Evolutionary conservation across 192 early-diverging fungal genomes (phyloP), one percentile per base, ranked within the genome.

Genomic region (Spizellomyces punctatus): DNA sequence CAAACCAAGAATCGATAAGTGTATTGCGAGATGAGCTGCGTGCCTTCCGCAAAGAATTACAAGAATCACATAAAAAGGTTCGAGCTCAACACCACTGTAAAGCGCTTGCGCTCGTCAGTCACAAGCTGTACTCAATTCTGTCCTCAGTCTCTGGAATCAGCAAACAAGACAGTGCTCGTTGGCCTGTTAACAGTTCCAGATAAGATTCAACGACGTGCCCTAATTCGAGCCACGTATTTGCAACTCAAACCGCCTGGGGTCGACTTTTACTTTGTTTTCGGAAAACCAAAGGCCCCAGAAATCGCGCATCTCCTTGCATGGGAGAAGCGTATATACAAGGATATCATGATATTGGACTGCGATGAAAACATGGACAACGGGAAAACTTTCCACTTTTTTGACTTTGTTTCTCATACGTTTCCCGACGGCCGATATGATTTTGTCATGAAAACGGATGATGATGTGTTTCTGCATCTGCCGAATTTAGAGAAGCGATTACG

Each of bases 341-440:
- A 77, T 61, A 67, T 77, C 58, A 60, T 77, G 22, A 42, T 72
- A 14, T 2, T 78, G 48, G 49, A 60, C 22, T 64, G 67, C 60
- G 65, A 67, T 19, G 76, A 78, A 57, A 78, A 78, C 72, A 78
- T 78, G 76, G 64, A 78, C 43, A 44, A 44, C 47, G 76, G 76
- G 27, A 78, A 78, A 50, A 78, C 76, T 5, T 74, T 36, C 19
- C 41, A 52, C 36, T 78, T 42, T 45, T 78, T 78, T 60, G 46
- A 55, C 27, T 27, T 50, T 36, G 66, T 72, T 41, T 63, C 58
- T 14, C 9, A 7, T 10, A 63, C 46, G 10, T 58, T 63, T 27
- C 16, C 3, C 14, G 64, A 67, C 12, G 46, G 22, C 36, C 12
- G 17, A 16, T 78, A 70, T 63, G 36, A 74, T 17, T 78, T 69